Evolutionary conservation across 2,329 filamentous ascomycete genomes (phyloP), one percentile per base, ranked within the genome.

Genomic region (Ascosphaera pollenicola): DNA sequence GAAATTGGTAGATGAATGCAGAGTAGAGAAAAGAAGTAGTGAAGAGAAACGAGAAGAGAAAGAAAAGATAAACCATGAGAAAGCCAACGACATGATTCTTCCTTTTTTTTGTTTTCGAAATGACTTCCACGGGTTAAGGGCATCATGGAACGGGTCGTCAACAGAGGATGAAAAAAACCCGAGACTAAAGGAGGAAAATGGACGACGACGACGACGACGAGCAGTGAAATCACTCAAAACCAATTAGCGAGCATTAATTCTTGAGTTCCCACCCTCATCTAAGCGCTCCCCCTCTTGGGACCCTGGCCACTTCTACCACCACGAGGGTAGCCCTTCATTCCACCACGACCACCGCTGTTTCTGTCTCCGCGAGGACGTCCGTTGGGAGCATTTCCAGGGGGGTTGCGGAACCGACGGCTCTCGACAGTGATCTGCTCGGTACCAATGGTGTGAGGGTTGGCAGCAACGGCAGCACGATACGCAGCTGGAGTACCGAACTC

Each of bases 361-460:
- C 78, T 78, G 47, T 75, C 81, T 40, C 73, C 71, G 45, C 65
- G 69, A 36, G 74, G 64, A 59, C 83, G 82, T 49, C n/a, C n/a
- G n/a, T n/a, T n/a, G n/a, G n/a, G n/a, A n/a, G n/a, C n/a, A n/a
- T n/a, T n/a, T n/a, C n/a, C n/a, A n/a, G n/a, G n/a, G n/a, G n/a
- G n/a, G n/a, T n/a, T n/a, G n/a, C n/a, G n/a, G n/a, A 78, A 73
- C 47, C 83, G 82, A 45, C 89, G 84, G 55, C 87, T 81, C 62
- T 95, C 89, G 41, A 98, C 79, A 44, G 73, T 68, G 49, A 98
- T 78, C 51, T 73, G 75, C 58, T 93, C 78, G 48, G 75, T 78
- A 49, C 78, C 81, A 45, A 98, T 72, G 35, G 70, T 69, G 61
- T 92, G 83, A 28, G 87, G 87, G 63, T 91, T 95, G 48, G 77